Evolutionary conservation across 257 asterid species (phyloP).

Genomic region (Nicotiana sylvestris): DNA sequence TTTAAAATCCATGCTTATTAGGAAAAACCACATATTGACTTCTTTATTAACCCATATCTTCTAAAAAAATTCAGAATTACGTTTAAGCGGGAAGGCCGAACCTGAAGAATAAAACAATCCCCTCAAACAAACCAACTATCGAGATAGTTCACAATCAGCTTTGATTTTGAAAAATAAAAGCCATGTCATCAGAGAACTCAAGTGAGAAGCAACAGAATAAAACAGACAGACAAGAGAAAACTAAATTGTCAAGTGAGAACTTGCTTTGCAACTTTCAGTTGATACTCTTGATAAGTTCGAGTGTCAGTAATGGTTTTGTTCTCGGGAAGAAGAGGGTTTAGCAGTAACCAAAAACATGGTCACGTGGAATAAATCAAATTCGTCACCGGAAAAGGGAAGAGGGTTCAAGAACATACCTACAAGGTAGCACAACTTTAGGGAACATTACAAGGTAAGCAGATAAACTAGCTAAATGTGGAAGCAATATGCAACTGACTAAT

Average conservation of each 20-base stretch:
- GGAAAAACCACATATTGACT: neutral
- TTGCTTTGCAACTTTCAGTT: neutral
- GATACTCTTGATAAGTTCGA: neutral
- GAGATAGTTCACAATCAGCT: neutral
- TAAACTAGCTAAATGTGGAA: too few relatives aligned
- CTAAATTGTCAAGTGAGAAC: neutral
- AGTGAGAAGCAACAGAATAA: neutral
- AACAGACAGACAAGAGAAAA: too few relatives aligned
- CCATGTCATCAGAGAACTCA: neutral
- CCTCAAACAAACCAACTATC: neutral
- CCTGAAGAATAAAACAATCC: too few relatives aligned
- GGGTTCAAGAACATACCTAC: neutral
- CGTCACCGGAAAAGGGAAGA: neutral
- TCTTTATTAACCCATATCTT: neutral
- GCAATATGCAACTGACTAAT: too few relatives aligned
- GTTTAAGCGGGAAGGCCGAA: neutral
- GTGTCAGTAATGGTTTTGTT: neutral
- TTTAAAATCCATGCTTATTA: neutral
- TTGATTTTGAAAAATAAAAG: neutral
- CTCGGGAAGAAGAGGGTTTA: neutral
- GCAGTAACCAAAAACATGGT: neutral
- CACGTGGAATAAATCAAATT: neutral
- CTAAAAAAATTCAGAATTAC: neutral
- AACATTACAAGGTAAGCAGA: too few relatives aligned
- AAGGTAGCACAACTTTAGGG: neutral